These are phyloP conservation scores for Globisporangium cylindrosporum DNA, from an alignment of 352 stramenopile species.

Conservation along the genomic window DNA sequence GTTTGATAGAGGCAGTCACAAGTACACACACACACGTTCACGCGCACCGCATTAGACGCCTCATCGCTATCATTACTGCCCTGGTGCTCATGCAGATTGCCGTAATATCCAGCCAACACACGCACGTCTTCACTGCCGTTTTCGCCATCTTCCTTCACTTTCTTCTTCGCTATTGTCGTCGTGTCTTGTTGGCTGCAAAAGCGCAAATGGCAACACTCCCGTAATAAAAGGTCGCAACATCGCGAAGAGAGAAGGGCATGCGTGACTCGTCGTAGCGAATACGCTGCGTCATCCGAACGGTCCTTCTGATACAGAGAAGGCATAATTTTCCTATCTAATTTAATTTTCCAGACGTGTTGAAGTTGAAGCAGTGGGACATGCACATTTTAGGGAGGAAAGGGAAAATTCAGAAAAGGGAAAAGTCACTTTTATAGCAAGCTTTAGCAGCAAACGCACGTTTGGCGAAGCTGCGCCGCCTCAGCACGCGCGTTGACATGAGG, in stretches of 20 bases:
- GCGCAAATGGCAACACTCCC: conserved; percentile 1
- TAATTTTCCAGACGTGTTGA: background rate
- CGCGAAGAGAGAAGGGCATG: background rate
- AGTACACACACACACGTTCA: background rate
- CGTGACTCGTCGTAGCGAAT: background rate
- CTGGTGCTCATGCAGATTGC: background rate
- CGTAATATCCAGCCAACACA: background rate
- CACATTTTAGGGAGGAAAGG: background rate
- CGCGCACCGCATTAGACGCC: background rate
- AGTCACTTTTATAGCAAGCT: background rate
- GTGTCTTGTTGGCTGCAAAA: conserved; percentile 2
- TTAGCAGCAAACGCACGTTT: background rate
- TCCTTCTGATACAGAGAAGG: background rate
- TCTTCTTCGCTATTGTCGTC: background rate
- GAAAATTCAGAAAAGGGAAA: background rate
- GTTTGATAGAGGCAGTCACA: background rate
- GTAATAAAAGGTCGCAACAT: background rate
- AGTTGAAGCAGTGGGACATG: background rate
- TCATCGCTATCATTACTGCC: background rate
- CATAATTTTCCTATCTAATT: background rate
- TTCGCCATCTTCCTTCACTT: background rate
- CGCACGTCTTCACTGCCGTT: conserved; percentile 1
- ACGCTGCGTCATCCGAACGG: background rate
- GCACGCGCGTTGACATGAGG: conserved; percentile 33
- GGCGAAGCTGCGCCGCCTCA: background rate